Conservation (phyloP, 2,329 filamentous ascomycete genomes). For the Exophiala xenobiotica region DNA sequence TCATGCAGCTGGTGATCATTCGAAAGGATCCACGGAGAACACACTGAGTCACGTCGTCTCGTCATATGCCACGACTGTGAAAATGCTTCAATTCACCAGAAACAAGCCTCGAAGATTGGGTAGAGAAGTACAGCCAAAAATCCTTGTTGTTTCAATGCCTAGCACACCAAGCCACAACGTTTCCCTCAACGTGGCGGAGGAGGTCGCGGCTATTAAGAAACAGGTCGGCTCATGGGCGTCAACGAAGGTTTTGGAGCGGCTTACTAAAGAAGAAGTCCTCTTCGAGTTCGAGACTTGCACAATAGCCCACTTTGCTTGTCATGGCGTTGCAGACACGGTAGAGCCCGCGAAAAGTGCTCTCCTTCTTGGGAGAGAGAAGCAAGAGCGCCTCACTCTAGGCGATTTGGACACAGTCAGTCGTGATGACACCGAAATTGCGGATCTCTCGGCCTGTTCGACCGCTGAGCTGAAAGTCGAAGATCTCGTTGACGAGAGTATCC, state of each 20-base stretch:
- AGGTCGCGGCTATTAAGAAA: neutral
- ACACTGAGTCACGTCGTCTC: neutral
- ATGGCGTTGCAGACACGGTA: neutral
- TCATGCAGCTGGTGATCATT: neutral
- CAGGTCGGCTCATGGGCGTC: neutral
- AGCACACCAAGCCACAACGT: neutral
- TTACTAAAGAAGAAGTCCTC: neutral
- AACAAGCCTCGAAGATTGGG: neutral
- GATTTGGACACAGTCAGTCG: neutral
- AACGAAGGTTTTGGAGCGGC: neutral
- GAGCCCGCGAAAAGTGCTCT: neutral
- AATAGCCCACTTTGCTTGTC: neutral
- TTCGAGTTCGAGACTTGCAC: neutral
- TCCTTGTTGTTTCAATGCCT: neutral
- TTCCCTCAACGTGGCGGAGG: too few relatives aligned
- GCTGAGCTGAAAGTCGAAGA: slow-evolving; percentile 31
- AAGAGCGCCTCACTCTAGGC: neutral
- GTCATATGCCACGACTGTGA: neutral
- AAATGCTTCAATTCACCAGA: neutral
- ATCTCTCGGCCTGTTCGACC: slow-evolving; percentile 42
- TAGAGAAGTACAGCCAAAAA: neutral
- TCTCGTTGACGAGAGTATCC: slow-evolving; percentile 37
- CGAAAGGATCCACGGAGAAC: neutral
- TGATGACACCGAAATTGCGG: slow-evolving; percentile 31
- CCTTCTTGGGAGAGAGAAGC: neutral